Evolutionary conservation across 352 stramenopile genomes (phyloP).

Genomic region (Pythium brachiatum): DNA sequence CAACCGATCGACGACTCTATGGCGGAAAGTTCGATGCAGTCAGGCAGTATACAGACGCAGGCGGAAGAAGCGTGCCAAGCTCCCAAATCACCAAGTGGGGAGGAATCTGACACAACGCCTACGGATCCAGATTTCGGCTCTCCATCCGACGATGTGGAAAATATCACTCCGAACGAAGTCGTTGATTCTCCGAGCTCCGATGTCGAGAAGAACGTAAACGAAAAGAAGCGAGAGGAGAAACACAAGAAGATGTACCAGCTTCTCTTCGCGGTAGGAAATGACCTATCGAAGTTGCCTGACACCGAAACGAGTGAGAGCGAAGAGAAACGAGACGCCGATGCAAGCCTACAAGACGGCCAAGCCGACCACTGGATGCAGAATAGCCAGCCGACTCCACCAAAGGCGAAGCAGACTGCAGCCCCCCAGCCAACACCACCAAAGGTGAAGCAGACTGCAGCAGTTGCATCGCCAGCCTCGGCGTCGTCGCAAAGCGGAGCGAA

Average conservation of each 20-base stretch:
- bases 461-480: neutral
- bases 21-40: neutral
- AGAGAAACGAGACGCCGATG: neutral
- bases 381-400: neutral
- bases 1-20: neutral
- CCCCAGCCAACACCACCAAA: neutral
- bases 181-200: neutral
- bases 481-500: neutral
- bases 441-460: neutral
- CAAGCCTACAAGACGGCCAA: constrained; percentile 22
- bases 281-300: neutral
- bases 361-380: constrained; percentile 19
- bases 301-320: neutral
- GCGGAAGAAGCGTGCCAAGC: neutral
- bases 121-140: neutral
- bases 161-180: neutral
- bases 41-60: neutral
- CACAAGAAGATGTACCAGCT: constrained; percentile 3
- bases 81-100: neutral
- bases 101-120: neutral
- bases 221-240: constrained; percentile 4
- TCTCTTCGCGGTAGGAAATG: too few relatives aligned
- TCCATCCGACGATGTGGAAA: neutral
- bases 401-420: too few relatives aligned
- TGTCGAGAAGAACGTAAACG: too few relatives aligned